A percentile compares a stretch with the other conserved stretches of the same genome.
Evolutionary conservation across 371 early-diverging fungal genomes (phyloP).

Genomic region (Apophysomyces variabilis): DNA sequence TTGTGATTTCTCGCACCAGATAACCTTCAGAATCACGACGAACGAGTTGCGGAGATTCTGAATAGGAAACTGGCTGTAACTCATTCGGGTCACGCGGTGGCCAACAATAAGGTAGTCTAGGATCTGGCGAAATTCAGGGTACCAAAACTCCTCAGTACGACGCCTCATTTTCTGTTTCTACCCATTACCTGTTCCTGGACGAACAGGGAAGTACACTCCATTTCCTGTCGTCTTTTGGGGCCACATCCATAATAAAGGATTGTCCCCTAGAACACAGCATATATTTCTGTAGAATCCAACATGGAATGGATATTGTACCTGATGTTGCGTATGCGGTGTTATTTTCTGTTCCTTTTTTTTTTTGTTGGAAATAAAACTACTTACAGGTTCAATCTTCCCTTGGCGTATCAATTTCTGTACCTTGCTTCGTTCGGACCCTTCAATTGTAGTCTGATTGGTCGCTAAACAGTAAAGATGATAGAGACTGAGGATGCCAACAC

Average conservation of each 20-base stretch:
- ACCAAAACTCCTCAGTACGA: no score
- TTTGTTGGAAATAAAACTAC: slow-evolving; percentile 5
- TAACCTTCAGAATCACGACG: slow-evolving; percentile 60
- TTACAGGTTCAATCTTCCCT: slow-evolving; percentile 65
- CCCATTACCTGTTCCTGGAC: slow-evolving; percentile 30
- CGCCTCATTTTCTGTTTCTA: background rate
- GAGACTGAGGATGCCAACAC: slow-evolving; percentile 79
- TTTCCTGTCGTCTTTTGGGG: slow-evolving; percentile 68
- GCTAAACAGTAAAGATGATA: slow-evolving; percentile 86
- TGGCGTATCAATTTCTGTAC: slow-evolving; percentile 74
- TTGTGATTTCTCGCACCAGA: slow-evolving; percentile 48
- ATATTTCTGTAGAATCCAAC: slow-evolving; percentile 85
- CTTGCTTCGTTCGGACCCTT: slow-evolving; percentile 82
- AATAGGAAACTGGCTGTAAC: slow-evolving; percentile 40
- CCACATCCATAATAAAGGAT: slow-evolving; percentile 69
- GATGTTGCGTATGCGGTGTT: background rate
- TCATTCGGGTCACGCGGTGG: slow-evolving; percentile 38
- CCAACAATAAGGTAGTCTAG: slow-evolving; percentile 29
- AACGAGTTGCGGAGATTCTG: slow-evolving; percentile 30
- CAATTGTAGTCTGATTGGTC: slow-evolving; percentile 95
- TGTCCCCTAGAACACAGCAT: slow-evolving; percentile 77
- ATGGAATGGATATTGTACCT: slow-evolving; percentile 90
- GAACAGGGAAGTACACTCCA: slow-evolving; percentile 74
- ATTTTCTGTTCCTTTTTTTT: background rate
- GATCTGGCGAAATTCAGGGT: slow-evolving; percentile 10